Conservation (phyloP, 2,329 filamentous ascomycete species). For the Xylaria hypoxylon region DNA sequence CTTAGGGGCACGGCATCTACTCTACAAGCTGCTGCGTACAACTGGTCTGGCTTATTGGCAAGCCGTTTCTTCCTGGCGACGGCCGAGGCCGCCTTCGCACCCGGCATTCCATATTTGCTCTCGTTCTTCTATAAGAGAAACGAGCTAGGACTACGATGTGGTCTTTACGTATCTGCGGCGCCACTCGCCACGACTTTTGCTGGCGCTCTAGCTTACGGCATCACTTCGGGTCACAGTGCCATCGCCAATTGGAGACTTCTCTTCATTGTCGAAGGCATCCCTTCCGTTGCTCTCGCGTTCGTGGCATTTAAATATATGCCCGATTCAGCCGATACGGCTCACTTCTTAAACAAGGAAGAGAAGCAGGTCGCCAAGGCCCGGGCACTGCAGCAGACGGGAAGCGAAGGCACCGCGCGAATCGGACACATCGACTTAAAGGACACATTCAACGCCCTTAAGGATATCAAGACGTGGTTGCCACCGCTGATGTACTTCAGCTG, state of each 20-base stretch:
- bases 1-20: constrained; percentile 49
- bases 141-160: constrained; percentile 57
- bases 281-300: constrained; percentile 50
- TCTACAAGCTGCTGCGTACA: constrained; percentile 49
- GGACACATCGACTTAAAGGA: constrained; percentile 60
- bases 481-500: constrained; percentile 57
- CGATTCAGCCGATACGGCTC: constrained; percentile 63
- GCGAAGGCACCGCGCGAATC: constrained; percentile 61
- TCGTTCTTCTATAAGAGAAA: constrained; percentile 57
- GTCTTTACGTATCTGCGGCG: constrained; percentile 57
- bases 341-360: constrained; percentile 68
- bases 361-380: constrained; percentile 66
- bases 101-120: constrained; percentile 51
- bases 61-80: constrained; percentile 50
- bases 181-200: constrained; percentile 77
- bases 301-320: constrained; percentile 50
- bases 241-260: constrained; percentile 59
- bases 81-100: constrained; percentile 51
- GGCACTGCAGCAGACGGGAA: constrained; percentile 64
- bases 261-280: constrained; percentile 53
- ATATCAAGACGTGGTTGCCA: constrained; percentile 63
- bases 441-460: constrained; percentile 58
- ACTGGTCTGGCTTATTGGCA: constrained; percentile 50
- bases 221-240: constrained; percentile 69
- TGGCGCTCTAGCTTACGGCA: constrained; percentile 74